These are phyloP conservation scores for Eragrostis curvula DNA, from an alignment of 176 grass and related monocot species.

Conservation along the genomic window DNA sequence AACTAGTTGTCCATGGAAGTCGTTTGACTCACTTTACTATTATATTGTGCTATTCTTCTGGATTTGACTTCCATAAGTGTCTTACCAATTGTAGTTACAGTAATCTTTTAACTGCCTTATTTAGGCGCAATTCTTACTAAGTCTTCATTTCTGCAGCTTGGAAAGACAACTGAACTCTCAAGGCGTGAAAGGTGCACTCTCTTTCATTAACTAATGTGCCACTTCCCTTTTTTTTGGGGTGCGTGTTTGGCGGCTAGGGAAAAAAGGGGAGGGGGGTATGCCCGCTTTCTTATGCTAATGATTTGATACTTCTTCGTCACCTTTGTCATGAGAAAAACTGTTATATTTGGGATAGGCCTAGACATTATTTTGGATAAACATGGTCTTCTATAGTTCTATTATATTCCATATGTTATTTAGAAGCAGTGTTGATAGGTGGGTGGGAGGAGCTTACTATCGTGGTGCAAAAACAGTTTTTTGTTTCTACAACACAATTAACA, in stretches of 20 bases:
- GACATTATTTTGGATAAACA: neutral
- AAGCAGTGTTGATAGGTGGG: neutral
- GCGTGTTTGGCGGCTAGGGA: no score
- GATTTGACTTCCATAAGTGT: neutral
- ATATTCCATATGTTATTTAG: neutral
- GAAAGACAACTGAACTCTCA: conserved; percentile 87
- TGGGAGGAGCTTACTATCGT: neutral
- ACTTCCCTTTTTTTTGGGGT: neutral
- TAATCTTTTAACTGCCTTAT: neutral
- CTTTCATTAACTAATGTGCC: neutral
- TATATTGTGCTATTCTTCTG: neutral
- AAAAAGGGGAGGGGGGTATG: no score
- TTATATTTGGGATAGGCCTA: neutral
- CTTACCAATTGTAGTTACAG: neutral
- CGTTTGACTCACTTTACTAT: neutral
- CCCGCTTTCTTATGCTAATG: neutral
- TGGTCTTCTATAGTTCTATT: neutral
- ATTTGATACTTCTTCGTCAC: neutral
- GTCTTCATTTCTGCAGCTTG: conserved; percentile 55
- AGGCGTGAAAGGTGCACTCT: conserved; percentile 87
- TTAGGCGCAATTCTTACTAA: conserved; percentile 29
- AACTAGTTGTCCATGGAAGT: conserved; percentile 7
- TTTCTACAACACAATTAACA: no score
- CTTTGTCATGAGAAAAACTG: conserved; percentile 14
- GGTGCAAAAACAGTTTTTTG: neutral